Evolutionary conservation across 192 early-diverging fungal genomes (phyloP).

Genomic region (Rhizoclosmatium globosum): DNA sequence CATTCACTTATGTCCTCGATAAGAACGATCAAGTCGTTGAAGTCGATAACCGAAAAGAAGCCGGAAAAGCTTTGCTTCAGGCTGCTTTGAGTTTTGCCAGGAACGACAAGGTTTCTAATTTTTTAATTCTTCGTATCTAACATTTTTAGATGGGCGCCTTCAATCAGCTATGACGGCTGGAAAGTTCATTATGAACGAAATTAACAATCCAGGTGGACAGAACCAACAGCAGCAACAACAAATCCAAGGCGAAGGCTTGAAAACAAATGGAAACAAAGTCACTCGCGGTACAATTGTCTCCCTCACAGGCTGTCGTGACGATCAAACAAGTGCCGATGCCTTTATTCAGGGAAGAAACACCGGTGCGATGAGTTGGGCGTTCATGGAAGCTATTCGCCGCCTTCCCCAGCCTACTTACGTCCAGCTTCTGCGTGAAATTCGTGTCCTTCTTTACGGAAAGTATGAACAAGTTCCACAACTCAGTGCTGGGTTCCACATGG

Average conservation of each 20-base stretch:
- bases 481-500: neutral
- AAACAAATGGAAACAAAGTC: conserved; percentile 29
- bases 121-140: conserved; percentile 4
- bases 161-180: conserved; percentile 11
- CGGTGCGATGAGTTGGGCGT: conserved; percentile 58
- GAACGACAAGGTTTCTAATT: conserved; percentile 29
- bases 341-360: conserved; percentile 35
- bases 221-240: conserved; percentile 22
- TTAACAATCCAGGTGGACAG: conserved; percentile 27
- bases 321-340: conserved; percentile 62
- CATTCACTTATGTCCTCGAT: conserved; percentile 55
- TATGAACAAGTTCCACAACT: neutral
- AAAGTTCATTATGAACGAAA: conserved; percentile 28
- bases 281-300: neutral
- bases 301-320: neutral
- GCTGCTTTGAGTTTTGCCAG: conserved; percentile 36
- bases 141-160: conserved; percentile 21
- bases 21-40: conserved; percentile 43
- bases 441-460: neutral
- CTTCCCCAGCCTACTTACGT: conserved; percentile 38
- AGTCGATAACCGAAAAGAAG: conserved; percentile 16
- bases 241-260: conserved; percentile 17
- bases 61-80: conserved; percentile 21
- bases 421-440: conserved; percentile 43
- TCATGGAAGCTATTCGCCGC: conserved; percentile 23